Percentiles rank a stretch among this genome's conserved stretches.
Evolutionary conservation across 192 early-diverging fungal species (phyloP).

Genomic region (Podila clonocystis): DNA sequence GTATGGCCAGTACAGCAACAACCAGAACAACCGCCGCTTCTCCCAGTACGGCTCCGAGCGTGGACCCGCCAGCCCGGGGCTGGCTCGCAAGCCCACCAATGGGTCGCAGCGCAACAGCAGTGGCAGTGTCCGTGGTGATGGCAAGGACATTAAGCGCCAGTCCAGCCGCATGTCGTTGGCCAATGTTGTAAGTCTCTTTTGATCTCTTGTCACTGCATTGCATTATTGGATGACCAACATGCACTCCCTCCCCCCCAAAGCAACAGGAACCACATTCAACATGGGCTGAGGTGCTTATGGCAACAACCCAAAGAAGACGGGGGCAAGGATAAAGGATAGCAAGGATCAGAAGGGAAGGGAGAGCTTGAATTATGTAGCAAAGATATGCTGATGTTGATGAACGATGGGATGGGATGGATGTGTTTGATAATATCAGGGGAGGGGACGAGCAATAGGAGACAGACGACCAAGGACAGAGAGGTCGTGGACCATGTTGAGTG

Average conservation of each 20-base stretch:
- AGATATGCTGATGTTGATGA: too few relatives aligned
- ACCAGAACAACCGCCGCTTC: slow-evolving; percentile 34
- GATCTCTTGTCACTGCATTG: background rate
- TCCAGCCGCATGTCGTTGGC: slow-evolving; percentile 46
- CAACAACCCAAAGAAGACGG: too few relatives aligned
- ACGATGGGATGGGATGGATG: too few relatives aligned
- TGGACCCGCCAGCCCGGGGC: slow-evolving; percentile 28
- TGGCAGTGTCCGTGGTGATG: slow-evolving; percentile 24
- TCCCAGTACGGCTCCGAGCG: slow-evolving; percentile 50
- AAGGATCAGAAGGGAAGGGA: too few relatives aligned
- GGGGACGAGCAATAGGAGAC: too few relatives aligned
- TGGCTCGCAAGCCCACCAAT: slow-evolving; percentile 39
- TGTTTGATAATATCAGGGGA: too few relatives aligned
- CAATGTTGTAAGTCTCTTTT: slow-evolving; percentile 34
- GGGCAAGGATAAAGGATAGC: too few relatives aligned
- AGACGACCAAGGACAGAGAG: too few relatives aligned
- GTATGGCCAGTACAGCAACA: background rate
- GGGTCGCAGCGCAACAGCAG: slow-evolving; percentile 49
- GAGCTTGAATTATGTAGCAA: too few relatives aligned
- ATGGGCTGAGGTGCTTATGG: too few relatives aligned
- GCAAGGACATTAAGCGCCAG: slow-evolving; percentile 38
- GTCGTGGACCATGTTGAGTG: too few relatives aligned
- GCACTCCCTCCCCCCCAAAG: background rate
- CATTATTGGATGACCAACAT: background rate
- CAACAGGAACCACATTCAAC: too few relatives aligned